These are phyloP conservation scores for Ceratocystis cacaofunesta DNA, from an alignment of 2,329 filamentous ascomycete species.

Conservation along the genomic window DNA sequence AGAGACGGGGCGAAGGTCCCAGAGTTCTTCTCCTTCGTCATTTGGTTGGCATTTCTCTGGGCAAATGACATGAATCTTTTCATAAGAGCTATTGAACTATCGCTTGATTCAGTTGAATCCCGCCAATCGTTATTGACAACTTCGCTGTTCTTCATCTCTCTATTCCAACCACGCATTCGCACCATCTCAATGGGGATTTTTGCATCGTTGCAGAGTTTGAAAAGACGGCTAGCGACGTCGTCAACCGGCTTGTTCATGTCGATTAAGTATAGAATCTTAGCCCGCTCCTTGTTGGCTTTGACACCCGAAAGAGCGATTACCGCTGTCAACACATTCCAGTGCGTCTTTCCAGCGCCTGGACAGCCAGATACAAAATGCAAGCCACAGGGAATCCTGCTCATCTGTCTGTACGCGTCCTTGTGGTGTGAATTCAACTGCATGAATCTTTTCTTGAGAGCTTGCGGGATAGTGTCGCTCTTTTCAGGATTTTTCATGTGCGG, in stretches of 20 bases:
- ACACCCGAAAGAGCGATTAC: conserved; percentile 23
- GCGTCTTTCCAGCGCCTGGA: conserved; percentile 34
- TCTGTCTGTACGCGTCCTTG: conserved; percentile 24
- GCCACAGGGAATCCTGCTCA: conserved; percentile 28
- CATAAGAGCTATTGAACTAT: conserved; percentile 18
- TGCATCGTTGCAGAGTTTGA: conserved; percentile 25
- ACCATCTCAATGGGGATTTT: conserved; percentile 26
- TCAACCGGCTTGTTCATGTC: conserved; percentile 35
- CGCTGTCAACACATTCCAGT: conserved; percentile 31
- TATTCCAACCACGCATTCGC: conserved; percentile 29
- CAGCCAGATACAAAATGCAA: conserved; percentile 33
- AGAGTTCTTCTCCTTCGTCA: background rate
- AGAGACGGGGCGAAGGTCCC: conserved; percentile 25
- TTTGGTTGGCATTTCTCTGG: conserved; percentile 1
- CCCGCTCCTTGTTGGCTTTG: background rate
- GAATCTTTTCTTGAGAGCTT: conserved; percentile 22
- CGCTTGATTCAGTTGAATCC: background rate
- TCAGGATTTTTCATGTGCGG: conserved; percentile 25
- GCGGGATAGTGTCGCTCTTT: conserved; percentile 18
- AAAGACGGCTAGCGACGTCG: conserved; percentile 31
- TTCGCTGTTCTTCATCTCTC: conserved; percentile 24
- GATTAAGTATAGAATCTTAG: conserved; percentile 30
- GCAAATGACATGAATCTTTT: conserved; percentile 24
- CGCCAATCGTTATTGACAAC: conserved; percentile 21
- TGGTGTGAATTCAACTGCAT: conserved; percentile 28